Base-by-base conservation (phyloP, 352 stramenopile species). In the Phytopythium ostracodes region DNA sequence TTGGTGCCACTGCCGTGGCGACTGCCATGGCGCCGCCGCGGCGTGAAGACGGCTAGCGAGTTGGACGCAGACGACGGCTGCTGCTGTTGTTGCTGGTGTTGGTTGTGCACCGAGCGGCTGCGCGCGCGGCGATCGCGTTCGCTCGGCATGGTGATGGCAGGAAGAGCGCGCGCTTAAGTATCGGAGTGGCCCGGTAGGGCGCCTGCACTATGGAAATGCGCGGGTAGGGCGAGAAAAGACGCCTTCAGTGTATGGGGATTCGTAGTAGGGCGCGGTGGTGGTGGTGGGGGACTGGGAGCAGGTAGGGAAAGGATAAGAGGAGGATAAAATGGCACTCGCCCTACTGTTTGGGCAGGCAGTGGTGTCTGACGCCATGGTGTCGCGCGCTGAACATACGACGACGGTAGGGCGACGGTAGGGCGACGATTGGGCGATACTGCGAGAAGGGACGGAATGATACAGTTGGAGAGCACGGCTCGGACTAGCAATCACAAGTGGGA, bases 21-120 rank as follows among this genome's bases (percentile, higher is more conserved):
- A 20, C 31, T 59, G 15, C 29, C 27, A 2, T 42, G 51, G 18
- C 51, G 31, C 20, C 33, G 51, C 20, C 51, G 51, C 1, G 54
- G 54, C 3, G 54, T 59, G 54, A 59, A 59, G 54, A 59, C 54
- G 35, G 54, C 35, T 20, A 59, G 22, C 11, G 33, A 35, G 11
- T 31, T 14, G 14, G 35, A 25, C 18, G 4, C 24, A 2, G 36
- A 29, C 35, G 54, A 25, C 10, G 12, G 11, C 54, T 14, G n/a
- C n/a, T n/a, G n/a, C n/a, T n/a, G n/a, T n/a, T n/a, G n/a, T n/a
- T n/a, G n/a, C n/a, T n/a, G n/a, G n/a, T n/a, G n/a, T n/a, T n/a
- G 18, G 33, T n/a, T 35, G 36, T 49, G 33, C 54, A 36, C 54
- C 35, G 35, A 50, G 36, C 36, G 54, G 54, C 36, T 50, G 54